phyloP scores from a whole-genome alignment of 2,329 filamentous ascomycete genomes.

The Helicocarpus griseus region DNA sequence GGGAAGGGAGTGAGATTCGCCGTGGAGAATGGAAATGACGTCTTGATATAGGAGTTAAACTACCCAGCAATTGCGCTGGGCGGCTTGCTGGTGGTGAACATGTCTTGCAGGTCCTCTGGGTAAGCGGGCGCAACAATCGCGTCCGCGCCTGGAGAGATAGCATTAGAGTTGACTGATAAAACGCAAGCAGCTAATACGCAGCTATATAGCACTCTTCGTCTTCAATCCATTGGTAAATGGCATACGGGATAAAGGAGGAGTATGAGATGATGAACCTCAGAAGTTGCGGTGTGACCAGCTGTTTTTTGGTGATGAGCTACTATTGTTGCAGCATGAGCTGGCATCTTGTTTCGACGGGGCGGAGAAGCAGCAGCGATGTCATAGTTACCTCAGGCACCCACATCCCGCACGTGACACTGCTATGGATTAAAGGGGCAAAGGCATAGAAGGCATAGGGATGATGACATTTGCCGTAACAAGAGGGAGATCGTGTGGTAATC shows the following conservation, averaged over 20 bases:
- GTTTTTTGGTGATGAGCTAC: background rate
- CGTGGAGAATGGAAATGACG: conserved; percentile 15
- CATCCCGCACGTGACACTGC: no score
- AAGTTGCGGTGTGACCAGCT: background rate
- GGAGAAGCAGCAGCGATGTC: background rate
- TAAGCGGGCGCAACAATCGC: background rate
- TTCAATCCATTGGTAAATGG: background rate
- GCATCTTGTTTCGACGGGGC: background rate
- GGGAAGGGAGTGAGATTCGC: conserved; percentile 15
- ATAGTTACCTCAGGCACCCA: no score
- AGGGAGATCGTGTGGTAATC: background rate
- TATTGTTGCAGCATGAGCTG: background rate
- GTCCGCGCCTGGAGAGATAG: background rate
- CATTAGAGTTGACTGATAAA: background rate
- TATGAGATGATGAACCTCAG: background rate
- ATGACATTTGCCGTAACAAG: no score
- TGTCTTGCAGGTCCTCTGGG: background rate
- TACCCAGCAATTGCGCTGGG: background rate
- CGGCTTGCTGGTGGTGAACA: background rate
- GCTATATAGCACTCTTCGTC: background rate
- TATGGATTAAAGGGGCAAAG: no score
- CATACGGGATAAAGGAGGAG: background rate
- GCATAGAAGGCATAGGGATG: no score
- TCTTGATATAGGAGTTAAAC: background rate
- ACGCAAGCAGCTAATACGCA: background rate